Evolutionary conservation across 495 filamentous ascomycete genomes (phyloP).

Genomic region (Penicillium dipodomyicola): DNA sequence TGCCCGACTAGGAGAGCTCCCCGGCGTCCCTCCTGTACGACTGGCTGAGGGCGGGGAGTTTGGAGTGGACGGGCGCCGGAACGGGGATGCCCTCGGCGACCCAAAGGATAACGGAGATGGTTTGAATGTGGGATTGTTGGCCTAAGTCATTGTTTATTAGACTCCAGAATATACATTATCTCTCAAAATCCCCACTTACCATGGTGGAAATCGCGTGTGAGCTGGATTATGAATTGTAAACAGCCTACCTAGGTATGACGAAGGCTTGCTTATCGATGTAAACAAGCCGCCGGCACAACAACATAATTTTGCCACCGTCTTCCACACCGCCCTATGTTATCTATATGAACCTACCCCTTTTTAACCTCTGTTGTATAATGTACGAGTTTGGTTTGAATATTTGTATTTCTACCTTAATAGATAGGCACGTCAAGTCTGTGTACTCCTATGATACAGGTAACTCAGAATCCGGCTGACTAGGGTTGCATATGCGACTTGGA

Average conservation of each 20-base stretch:
- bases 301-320: constrained; percentile 4
- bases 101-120: constrained; percentile 69
- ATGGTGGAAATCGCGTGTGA: constrained; percentile 16
- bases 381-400: not conserved
- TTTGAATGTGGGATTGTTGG: constrained; percentile 57
- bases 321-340: not conserved
- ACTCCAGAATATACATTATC: not conserved
- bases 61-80: constrained; percentile 59
- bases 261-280: constrained; percentile 8
- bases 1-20: constrained; percentile 44
- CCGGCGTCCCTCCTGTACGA: constrained; percentile 37
- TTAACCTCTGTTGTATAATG: not conserved
- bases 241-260: constrained; percentile 15
- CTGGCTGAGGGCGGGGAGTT: constrained; percentile 43
- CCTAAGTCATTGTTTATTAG: constrained; percentile 22
- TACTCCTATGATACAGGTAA: too few relatives aligned
- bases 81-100: constrained; percentile 70
- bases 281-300: constrained; percentile 7
- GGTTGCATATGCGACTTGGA: not conserved
- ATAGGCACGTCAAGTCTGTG: not conserved
- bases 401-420: not conserved
- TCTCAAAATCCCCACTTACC: constrained; percentile 17
- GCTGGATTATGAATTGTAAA: constrained; percentile 6
- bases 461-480: not conserved
- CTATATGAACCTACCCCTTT: not conserved